Evolutionary conservation across 1,139 yeast genomes (phyloP).

Genomic region (Geotrichum cucujoidarum): DNA sequence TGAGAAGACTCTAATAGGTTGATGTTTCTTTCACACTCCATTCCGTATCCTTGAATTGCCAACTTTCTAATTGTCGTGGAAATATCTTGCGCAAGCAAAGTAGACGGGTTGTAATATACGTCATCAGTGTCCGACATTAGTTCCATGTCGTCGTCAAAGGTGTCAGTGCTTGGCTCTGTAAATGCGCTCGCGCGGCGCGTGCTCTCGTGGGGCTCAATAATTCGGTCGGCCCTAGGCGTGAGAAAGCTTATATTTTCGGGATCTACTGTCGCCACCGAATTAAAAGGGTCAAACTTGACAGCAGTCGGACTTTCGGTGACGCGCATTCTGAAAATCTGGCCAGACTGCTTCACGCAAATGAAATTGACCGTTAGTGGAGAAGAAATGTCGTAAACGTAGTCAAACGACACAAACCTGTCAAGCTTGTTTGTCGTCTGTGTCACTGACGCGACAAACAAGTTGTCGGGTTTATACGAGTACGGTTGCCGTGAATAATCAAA

Average conservation of each 20-base stretch:
- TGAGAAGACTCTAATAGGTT: conserved; percentile 48
- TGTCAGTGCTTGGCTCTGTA: conserved; percentile 27
- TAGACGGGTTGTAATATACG: conserved; percentile 25
- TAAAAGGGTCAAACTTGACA: conserved; percentile 61
- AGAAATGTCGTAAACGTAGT: conserved; percentile 60
- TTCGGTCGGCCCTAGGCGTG: conserved; percentile 13
- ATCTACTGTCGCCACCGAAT: conserved; percentile 65
- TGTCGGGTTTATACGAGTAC: conserved; percentile 21
- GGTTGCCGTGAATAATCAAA: conserved; percentile 11
- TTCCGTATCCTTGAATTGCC: conserved; percentile 69
- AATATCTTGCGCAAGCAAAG: conserved; percentile 34
- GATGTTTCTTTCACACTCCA: conserved; percentile 62
- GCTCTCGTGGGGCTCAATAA: not conserved
- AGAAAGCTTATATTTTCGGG: conserved; percentile 47
- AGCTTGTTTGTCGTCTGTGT: conserved; percentile 69
- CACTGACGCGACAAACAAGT: conserved; percentile 70
- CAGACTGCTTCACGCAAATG: conserved; percentile 86
- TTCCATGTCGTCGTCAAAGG: conserved; percentile 33
- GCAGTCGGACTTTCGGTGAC: conserved; percentile 64
- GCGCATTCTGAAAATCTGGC: conserved; percentile 77
- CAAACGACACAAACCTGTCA: conserved; percentile 80
- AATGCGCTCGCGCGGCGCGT: conserved; percentile 6
- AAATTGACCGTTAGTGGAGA: conserved; percentile 47
- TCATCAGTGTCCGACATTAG: conserved; percentile 26
- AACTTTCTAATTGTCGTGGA: conserved; percentile 53